Base-by-base conservation (phyloP, 2,329 filamentous ascomycete species). In the Basipetospora chlamydospora region DNA sequence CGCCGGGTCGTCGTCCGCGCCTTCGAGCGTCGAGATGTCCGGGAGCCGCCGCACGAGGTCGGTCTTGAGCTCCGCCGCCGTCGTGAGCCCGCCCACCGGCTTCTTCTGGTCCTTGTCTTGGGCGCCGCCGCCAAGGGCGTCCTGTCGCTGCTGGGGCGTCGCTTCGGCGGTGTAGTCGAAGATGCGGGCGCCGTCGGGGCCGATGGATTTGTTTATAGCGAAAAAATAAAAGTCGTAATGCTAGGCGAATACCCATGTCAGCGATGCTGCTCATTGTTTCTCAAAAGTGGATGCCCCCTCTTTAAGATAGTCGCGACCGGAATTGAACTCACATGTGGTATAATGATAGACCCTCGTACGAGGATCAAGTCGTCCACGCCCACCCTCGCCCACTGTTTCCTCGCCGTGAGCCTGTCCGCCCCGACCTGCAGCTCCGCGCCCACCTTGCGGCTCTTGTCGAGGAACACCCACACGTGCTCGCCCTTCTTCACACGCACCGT, bases 201-300 rank as follows among this genome's bases (percentile, higher is more conserved):
- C 83, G 2, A 73, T 57, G 18, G 75, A 81, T 49, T 80, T 84
- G 56, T 96, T 95, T 55, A 93, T 80, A 53, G 95, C 77, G 59
- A 98, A 96, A 60, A 88, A 90, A 56, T 96, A 90, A 54, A 98
- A 86, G 45, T 96, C 88, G 53, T 92, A 95, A 57, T 98, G 90
- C 85, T 96, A 52, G 25, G 17, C 32, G 37, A 13, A 38, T 21
- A 26, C 28, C 33, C 12, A 37, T 28, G 23, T 20, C n/a, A n/a
- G n/a, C n/a, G n/a, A n/a, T n/a, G n/a, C n/a, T n/a, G n/a, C n/a
- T n/a, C n/a, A n/a, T n/a, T n/a, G n/a, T n/a, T n/a, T n/a, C n/a
- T n/a, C n/a, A n/a, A n/a, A n/a, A n/a, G n/a, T n/a, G n/a, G n/a
- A n/a, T n/a, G n/a, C n/a, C n/a, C n/a, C n/a, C n/a, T n/a, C n/a